phyloP scores from a whole-genome alignment of 257 asterid species.

The Buddleja alternifolia region DNA sequence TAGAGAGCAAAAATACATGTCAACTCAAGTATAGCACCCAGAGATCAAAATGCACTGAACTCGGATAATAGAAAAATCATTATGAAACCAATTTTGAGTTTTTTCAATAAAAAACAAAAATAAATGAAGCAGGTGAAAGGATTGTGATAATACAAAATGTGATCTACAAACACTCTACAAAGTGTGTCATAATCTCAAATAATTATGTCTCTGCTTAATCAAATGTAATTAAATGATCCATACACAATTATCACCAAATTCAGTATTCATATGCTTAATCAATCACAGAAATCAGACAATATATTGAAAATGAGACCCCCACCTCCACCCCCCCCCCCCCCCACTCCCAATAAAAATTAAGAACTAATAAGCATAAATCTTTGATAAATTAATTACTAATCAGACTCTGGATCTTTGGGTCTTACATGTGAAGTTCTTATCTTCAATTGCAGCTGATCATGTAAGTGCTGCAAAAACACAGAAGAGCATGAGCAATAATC shows the following conservation, averaged over 20 bases:
- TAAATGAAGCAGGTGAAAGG: neutral
- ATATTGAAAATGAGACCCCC: too few relatives aligned
- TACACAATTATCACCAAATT: neutral
- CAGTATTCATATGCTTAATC: neutral
- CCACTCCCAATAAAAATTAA: too few relatives aligned
- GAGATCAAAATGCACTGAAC: neutral
- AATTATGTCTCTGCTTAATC: neutral
- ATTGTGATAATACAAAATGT: neutral
- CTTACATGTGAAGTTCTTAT: slow-evolving; percentile 85
- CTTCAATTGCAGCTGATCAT: slow-evolving; percentile 88
- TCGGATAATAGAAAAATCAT: neutral
- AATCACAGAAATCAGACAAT: too few relatives aligned
- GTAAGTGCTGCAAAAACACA: slow-evolving; percentile 70
- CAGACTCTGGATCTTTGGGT: neutral
- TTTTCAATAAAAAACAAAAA: neutral
- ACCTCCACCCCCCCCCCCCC: too few relatives aligned
- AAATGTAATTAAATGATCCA: neutral
- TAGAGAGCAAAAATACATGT: neutral
- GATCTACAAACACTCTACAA: neutral
- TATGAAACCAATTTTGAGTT: neutral
- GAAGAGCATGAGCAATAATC: slow-evolving; percentile 13
- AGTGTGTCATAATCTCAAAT: neutral
- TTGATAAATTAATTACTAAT: neutral
- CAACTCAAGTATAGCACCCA: slow-evolving; percentile 7
- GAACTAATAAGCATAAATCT: neutral